phyloP scores from a whole-genome alignment of 441 rosid species.

The Pelargonium citronellum region DNA sequence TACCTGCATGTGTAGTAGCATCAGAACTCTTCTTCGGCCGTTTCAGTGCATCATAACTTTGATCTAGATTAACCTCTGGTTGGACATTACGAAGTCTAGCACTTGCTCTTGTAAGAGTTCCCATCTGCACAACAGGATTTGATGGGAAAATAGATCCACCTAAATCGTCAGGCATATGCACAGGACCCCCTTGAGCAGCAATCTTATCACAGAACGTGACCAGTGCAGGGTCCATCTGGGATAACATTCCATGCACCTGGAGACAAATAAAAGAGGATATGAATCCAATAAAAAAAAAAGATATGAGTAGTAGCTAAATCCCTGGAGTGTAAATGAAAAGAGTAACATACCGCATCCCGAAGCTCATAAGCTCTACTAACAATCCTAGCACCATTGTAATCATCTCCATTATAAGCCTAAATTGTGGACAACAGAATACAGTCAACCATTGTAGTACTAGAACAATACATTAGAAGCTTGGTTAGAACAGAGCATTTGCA shows the following conservation, averaged over 20 bases:
- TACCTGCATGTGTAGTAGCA: conserved; percentile 50
- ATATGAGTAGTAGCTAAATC: background rate
- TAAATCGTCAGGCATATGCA: conserved; percentile 65
- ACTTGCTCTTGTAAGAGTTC: conserved; percentile 76
- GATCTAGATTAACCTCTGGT: conserved; percentile 73
- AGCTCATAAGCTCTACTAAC: conserved; percentile 92
- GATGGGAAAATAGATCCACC: conserved; percentile 57
- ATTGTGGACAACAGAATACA: conserved; percentile 20
- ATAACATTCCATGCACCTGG: conserved; percentile 94
- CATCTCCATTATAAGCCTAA: conserved; percentile 88
- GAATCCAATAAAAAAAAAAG: conserved; percentile 7
- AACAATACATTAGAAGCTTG: background rate
- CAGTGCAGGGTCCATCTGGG: conserved; percentile 97
- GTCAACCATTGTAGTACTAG: conserved; percentile 9
- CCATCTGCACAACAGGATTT: conserved; percentile 75
- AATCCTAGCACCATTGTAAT: conserved; percentile 92
- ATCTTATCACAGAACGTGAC: conserved; percentile 86
- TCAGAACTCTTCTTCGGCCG: conserved; percentile 69
- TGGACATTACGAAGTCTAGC: conserved; percentile 93
- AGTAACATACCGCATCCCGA: conserved; percentile 69
- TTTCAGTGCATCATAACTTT: conserved; percentile 63
- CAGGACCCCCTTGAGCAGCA: conserved; percentile 82
- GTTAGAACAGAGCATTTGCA: background rate
- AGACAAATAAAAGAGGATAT: conserved; percentile 12
- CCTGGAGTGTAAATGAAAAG: conserved; percentile 7